Evolutionary conservation across 2,329 filamentous ascomycete genomes (phyloP).

Genomic region (Sporothrix humicola): DNA sequence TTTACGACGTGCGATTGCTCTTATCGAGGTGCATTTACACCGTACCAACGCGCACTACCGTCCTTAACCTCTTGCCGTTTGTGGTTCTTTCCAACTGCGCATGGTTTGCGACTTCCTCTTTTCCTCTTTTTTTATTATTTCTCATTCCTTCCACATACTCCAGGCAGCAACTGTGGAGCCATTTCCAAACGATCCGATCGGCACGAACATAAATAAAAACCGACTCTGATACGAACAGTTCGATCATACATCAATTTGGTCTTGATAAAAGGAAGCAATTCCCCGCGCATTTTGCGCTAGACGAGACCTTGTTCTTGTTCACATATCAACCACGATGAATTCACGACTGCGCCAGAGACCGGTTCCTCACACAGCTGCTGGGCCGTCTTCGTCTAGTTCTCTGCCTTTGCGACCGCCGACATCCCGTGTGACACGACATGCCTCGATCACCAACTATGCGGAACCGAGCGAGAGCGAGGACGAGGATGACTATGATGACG

Average conservation of each 20-base stretch:
- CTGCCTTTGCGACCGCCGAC: conserved; percentile 25
- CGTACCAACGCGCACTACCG: background rate
- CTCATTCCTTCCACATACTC: background rate
- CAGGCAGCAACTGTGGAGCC: conserved; percentile 16
- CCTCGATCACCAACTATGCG: conserved; percentile 27
- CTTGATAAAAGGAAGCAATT: conserved; percentile 8
- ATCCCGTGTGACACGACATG: conserved; percentile 33
- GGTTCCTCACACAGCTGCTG: background rate
- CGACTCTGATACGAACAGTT: background rate
- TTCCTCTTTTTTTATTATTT: background rate
- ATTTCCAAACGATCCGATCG: background rate
- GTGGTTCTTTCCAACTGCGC: conserved; percentile 1
- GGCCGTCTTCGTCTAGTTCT: background rate
- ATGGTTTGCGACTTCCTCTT: background rate
- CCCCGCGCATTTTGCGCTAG: conserved; percentile 3
- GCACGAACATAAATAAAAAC: background rate
- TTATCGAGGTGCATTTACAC: background rate
- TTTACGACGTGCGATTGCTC: background rate
- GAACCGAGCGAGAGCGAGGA: conserved; percentile 28
- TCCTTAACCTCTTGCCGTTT: background rate
- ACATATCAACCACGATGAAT: conserved; percentile 2
- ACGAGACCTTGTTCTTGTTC: too few species aligned
- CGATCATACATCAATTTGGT: background rate
- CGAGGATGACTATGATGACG: conserved; percentile 26
- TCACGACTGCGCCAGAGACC: conserved; percentile 29